Evolutionary conservation across 2,329 filamentous ascomycete genomes (phyloP), one percentile per base, ranked within the genome.

Genomic region (Sclerotinia spermophila): DNA sequence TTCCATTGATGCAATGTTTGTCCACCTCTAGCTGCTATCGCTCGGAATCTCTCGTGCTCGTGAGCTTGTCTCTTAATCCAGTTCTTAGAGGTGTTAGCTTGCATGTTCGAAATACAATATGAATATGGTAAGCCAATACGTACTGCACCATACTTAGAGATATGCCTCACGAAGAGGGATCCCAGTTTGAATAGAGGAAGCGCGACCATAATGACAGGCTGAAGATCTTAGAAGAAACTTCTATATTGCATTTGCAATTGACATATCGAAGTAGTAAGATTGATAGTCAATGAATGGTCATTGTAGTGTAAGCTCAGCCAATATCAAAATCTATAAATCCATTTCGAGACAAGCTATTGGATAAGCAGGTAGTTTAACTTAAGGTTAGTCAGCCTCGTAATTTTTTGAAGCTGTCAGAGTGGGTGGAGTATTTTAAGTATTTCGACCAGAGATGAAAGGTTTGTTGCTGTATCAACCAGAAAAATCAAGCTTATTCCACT

Each of bases 131-230:
- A 33, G 19, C 27, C 42, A 27, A 68, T 35, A 81, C 87, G 75
- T 85, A 90, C 88, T 69, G 89, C 88, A 77, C 88, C 88, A 83
- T 90, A 90, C 81, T 90, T 90, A 70, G 88, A 90, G 68, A 90
- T 81, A 78, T 90, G 88, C 75, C 87, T 85, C 77, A 90, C 83
- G 74, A 90, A 88, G 61, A 90, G 83, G 70, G 88, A 80, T 33
- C 85, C 88, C 74, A 90, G 86, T 81, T 91, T 91, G 81, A 91
- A 91, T 27, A 91, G 82, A 30, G 89, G 89, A 53, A 91, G 82
- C 70, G 88, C 84, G 59, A 90, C 88, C 89, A 91, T 90, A 51
- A 33, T 76, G 73, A 69, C 33, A 30, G 48, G 2, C 17, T 62
- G 33, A 35, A 13, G n/a, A 48, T 27, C 24, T 44, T 53, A 38